A percentile compares a stretch with the other conserved stretches of the same genome.
These are phyloP conservation scores for Boletus coccyginus DNA, from an alignment of 768 basidiomycete species.

Conservation along the genomic window DNA sequence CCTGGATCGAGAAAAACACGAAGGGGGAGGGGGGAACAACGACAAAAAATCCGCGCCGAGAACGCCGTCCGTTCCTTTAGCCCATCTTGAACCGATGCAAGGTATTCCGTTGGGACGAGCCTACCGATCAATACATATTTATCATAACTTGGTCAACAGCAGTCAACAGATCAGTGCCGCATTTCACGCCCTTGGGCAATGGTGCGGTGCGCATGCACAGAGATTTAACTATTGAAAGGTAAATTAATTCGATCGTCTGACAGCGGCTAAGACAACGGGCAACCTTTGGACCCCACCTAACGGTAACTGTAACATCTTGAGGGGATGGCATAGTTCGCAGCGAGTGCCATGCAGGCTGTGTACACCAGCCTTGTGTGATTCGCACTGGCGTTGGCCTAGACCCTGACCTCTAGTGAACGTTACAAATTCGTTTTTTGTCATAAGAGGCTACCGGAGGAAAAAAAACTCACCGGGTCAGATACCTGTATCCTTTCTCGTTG, in stretches of 20 bases:
- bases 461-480: conserved; percentile 14
- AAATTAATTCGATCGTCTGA: conserved; percentile 26
- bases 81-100: conserved; percentile 1
- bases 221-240: conserved; percentile 26
- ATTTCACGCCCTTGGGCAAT: conserved; percentile 13
- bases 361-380: conserved; percentile 5
- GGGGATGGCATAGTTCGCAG: not conserved
- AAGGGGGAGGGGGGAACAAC: not conserved
- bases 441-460: conserved; percentile 5
- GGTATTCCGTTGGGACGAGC: not conserved
- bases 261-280: conserved; percentile 11
- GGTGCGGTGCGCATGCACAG: conserved; percentile 1
- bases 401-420: conserved; percentile 9
- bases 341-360: conserved; percentile 5
- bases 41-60: not conserved
- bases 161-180: conserved; percentile 11
- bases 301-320: conserved; percentile 15
- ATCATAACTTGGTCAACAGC: conserved; percentile 17
- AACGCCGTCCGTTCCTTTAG: not conserved
- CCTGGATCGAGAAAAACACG: not conserved
- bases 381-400: conserved; percentile 11
- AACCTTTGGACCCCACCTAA: conserved; percentile 12
- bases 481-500: conserved; percentile 27
- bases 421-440: conserved; percentile 6
- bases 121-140: conserved; percentile 20